These are phyloP conservation scores for Trapa bicornis DNA, from an alignment of 345 rosid species.

Conservation along the genomic window DNA sequence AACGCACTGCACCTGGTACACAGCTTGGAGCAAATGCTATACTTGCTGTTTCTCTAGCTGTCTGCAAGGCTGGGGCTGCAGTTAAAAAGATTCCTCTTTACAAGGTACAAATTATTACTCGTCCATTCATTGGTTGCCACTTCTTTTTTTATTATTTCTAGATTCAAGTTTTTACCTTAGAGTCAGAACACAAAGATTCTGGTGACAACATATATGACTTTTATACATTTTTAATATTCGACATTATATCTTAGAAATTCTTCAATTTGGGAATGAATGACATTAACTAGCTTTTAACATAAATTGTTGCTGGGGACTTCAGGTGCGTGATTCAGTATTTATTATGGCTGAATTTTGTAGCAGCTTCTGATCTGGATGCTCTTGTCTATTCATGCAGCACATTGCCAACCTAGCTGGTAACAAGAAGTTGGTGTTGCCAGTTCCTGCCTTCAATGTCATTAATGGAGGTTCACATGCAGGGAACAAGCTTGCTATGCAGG, in stretches of 20 bases:
- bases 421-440: conserved; percentile 49
- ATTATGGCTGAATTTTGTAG: too few species aligned
- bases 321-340: background rate
- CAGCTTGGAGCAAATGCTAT: conserved; percentile 75
- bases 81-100: conserved; percentile 58
- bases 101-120: conserved; percentile 22
- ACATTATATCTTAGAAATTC: background rate
- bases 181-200: background rate
- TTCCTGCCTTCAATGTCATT: conserved; percentile 61
- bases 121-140: background rate
- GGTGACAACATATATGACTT: background rate
- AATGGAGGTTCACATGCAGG: conserved; percentile 69
- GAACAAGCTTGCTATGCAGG: conserved; percentile 66
- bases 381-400: conserved; percentile 28
- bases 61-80: conserved; percentile 62
- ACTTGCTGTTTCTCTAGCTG: conserved; percentile 61
- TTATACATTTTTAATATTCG: background rate
- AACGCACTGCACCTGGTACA: background rate
- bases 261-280: background rate
- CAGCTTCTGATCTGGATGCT: background rate
- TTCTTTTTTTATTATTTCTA: background rate
- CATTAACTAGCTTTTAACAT: background rate
- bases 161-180: background rate
- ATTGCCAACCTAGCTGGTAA: conserved; percentile 66
- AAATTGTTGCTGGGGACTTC: background rate